Base-by-base conservation (phyloP, 371 early-diverging fungal species). In the Lichtheimia ramosa region DNA sequence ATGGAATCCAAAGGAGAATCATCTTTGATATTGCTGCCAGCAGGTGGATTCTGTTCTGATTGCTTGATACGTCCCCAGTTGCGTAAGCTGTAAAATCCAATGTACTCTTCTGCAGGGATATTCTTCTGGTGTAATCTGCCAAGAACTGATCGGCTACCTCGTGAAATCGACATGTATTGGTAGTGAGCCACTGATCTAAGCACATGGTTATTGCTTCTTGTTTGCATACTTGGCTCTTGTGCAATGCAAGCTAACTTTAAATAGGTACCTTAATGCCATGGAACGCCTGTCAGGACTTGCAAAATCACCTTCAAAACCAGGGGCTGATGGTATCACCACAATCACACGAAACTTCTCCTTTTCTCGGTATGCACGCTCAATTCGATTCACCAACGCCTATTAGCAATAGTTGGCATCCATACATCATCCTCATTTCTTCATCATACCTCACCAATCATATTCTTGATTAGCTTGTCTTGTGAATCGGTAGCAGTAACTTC, bases 261-360 rank as follows among this genome's bases (percentile, higher is more conserved):
- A 15, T 21, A 50, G 34, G 39, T 42, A 73, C 76, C 76, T 51
- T 12, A 77, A 39, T 14, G 77, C 58, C 77, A 77, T 77, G 16
- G 77, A 71, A 58, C 60, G 57, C 24, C 61, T 62, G 21, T 69
- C 85, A 2, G 78, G 74, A 6, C 83, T 82, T 55, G 74, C 72
- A 60, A 96, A 80, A 57, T 92, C 94, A 23, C 87, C 90, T 59
- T 91, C 90, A 68, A 96, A 96, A 5, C 93, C 94, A 1, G 97
- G 97, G 58, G 94, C 85, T 42, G 90, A 71, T 7, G 97, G 97
- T 63, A 96, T 89, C 0, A 96, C 71, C 16, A 97, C 88, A 64
- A 92, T 89, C 7, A 94, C 89, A 40, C 87, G 81, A 75, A 95
- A 96, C 51, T 83, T 83, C 25, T 84, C 74, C 1, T 74, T 69